Conservation (phyloP, 116 monocot genomes). For the Posidonia oceanica region DNA sequence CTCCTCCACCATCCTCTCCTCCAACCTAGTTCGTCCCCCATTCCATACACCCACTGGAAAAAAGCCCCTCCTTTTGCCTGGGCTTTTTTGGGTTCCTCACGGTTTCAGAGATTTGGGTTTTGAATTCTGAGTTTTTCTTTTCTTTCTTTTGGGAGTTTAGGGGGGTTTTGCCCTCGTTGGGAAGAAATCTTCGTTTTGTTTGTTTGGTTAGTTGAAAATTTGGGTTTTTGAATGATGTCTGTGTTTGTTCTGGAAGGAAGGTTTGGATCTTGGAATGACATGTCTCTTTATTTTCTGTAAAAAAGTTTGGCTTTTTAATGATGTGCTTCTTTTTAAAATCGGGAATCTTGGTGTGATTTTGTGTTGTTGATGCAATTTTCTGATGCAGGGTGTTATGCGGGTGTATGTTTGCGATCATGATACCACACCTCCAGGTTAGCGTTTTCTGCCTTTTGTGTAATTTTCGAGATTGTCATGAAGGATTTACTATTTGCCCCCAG, state of each 20-base stretch:
- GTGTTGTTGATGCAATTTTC: too few species aligned
- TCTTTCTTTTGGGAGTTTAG: not conserved
- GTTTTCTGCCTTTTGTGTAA: not conserved
- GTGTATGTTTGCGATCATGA: constrained; percentile 65
- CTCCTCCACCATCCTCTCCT: constrained; percentile 23
- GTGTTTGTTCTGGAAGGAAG: not conserved
- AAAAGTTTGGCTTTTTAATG: not conserved
- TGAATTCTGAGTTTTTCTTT: not conserved
- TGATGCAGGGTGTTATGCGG: constrained; percentile 34
- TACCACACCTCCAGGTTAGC: constrained; percentile 53
- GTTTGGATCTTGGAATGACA: not conserved
- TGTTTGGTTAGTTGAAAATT: too few species aligned
- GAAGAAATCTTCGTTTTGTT: too few species aligned
- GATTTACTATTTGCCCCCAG: too few species aligned
- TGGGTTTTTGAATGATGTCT: not conserved
- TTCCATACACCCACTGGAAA: too few species aligned
- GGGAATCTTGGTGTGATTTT: not conserved
- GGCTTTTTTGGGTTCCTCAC: not conserved
- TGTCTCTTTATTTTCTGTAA: not conserved
- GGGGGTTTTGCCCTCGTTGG: not conserved
- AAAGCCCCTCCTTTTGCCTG: not conserved
- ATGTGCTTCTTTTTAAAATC: not conserved
- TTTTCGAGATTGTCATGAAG: too few species aligned
- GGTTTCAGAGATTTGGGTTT: not conserved
- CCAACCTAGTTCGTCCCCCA: constrained; percentile 20